These are phyloP conservation scores for Rhytidiadelphus loreus DNA, from an alignment of 225 moss, liverwort and hornwort genomes.

Conservation along the genomic window DNA sequence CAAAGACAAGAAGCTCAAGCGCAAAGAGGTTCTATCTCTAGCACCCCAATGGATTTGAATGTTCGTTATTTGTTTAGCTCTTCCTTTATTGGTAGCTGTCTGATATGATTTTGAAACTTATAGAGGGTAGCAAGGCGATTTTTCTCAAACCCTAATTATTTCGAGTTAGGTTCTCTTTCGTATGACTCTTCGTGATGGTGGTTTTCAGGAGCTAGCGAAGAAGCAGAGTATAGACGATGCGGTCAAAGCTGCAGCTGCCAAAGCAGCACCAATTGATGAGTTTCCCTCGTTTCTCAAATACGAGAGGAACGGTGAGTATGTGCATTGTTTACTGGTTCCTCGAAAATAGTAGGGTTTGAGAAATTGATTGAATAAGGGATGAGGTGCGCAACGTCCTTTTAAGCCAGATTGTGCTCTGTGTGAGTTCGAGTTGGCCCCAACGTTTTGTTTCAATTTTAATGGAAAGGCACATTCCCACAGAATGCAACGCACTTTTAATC, in stretches of 20 bases:
- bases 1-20: constrained; percentile 78
- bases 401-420: background rate
- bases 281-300: constrained; percentile 85
- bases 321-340: background rate
- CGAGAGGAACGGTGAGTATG: constrained; percentile 65
- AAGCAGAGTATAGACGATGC: constrained; percentile 51
- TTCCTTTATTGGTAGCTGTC: background rate
- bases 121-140: background rate
- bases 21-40: constrained; percentile 45
- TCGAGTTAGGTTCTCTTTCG: background rate
- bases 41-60: background rate
- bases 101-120: background rate
- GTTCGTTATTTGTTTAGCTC: background rate
- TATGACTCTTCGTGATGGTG: background rate
- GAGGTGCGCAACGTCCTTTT: background rate
- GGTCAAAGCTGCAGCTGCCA: constrained; percentile 57
- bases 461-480: background rate
- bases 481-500: background rate
- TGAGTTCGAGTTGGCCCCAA: background rate
- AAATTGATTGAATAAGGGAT: background rate
- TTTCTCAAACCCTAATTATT: background rate
- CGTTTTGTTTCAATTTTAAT: background rate
- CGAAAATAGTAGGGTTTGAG: background rate
- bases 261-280: constrained; percentile 58
- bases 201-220: constrained; percentile 57